Evolutionary conservation across 2,329 filamentous ascomycete genomes (phyloP).

Genomic region (Ophiobolus disseminans): DNA sequence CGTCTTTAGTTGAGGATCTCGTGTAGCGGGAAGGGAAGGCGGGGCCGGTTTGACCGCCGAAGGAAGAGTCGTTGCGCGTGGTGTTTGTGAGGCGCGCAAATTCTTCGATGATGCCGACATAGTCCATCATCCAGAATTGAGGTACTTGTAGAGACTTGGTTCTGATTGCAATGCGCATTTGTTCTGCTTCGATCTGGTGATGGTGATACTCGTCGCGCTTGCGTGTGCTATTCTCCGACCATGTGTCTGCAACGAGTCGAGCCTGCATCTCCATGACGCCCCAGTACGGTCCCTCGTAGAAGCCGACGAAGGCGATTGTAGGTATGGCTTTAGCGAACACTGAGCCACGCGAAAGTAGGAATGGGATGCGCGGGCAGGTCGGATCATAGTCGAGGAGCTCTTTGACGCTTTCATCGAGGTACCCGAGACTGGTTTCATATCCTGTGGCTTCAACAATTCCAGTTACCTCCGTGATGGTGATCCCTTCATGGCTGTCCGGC

Average conservation of each 20-base stretch:
- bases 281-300: constrained; percentile 87
- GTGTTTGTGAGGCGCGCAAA: constrained; percentile 68
- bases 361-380: constrained; percentile 57
- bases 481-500: constrained; percentile 4
- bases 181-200: constrained; percentile 26
- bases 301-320: constrained; percentile 78
- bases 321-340: constrained; percentile 68
- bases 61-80: constrained; percentile 47
- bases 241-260: constrained; percentile 68
- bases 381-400: constrained; percentile 65
- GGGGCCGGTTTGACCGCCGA: constrained; percentile 58
- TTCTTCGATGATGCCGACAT: constrained; percentile 76
- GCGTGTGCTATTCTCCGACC: constrained; percentile 51
- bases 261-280: constrained; percentile 88
- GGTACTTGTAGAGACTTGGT: constrained; percentile 53
- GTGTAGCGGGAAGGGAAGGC: constrained; percentile 45
- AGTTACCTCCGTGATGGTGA: constrained; percentile 31
- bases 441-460: constrained; percentile 79
- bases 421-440: constrained; percentile 70
- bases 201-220: constrained; percentile 4
- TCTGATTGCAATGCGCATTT: constrained; percentile 55
- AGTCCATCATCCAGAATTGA: constrained; percentile 87
- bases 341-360: constrained; percentile 72
- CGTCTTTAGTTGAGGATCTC: constrained; percentile 38
- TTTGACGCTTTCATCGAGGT: constrained; percentile 65